phyloP scores from a whole-genome alignment of 1,284 basidiomycete species.

The Rugosomyces carneus region DNA sequence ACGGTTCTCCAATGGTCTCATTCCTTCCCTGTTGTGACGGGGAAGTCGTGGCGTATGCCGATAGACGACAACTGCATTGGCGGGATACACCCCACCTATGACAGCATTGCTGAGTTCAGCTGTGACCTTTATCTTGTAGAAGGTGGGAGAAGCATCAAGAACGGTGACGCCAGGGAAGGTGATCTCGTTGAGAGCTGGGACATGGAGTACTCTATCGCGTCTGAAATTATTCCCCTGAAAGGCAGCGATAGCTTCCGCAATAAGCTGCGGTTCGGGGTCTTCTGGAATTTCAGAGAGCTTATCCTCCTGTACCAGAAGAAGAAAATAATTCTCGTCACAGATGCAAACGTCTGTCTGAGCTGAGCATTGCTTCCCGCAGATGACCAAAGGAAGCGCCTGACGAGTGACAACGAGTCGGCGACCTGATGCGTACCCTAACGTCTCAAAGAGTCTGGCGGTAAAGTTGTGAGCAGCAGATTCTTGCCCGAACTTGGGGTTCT shows the following conservation, averaged over 20 bases:
- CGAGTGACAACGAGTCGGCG: conserved; percentile 15
- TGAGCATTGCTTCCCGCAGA: conserved; percentile 19
- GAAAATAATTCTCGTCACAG: conserved; percentile 16
- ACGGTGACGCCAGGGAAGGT: conserved; percentile 25
- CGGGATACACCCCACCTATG: no score
- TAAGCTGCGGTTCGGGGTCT: conserved; percentile 21
- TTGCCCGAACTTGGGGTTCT: conserved; percentile 12
- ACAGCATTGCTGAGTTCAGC: no score
- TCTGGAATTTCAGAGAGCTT: conserved; percentile 12
- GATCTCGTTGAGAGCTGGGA: conserved; percentile 16
- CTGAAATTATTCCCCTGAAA: conserved; percentile 28
- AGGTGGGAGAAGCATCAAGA: conserved; percentile 23
- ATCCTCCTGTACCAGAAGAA: conserved; percentile 22
- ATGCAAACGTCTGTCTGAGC: conserved; percentile 23
- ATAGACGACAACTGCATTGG: no score
- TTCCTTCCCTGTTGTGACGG: no score
- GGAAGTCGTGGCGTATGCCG: no score
- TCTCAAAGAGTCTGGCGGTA: conserved; percentile 18
- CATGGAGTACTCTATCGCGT: conserved; percentile 16
- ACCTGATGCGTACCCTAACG: conserved; percentile 19
- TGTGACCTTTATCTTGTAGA: conserved; percentile 15
- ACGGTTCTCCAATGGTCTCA: no score
- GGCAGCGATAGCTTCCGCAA: conserved; percentile 29
- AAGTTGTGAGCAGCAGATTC: conserved; percentile 21
- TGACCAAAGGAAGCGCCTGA: conserved; percentile 20